Percentiles rank a stretch among this genome's conserved stretches.
Evolutionary conservation across 768 basidiomycete species (phyloP).

Genomic region (Termitomyces sp.): DNA sequence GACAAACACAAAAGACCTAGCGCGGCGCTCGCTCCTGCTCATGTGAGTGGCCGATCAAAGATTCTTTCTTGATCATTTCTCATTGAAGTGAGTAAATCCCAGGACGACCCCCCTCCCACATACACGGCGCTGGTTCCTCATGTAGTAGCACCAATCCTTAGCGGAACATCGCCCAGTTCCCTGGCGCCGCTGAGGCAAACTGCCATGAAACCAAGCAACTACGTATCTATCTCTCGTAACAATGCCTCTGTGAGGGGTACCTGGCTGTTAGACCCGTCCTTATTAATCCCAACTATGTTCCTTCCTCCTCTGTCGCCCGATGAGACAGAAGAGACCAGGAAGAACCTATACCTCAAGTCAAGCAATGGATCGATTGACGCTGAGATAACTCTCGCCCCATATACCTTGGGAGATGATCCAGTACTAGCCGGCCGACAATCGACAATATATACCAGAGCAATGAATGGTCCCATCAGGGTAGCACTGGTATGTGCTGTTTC

Average conservation of each 20-base stretch:
- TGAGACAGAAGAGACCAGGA: slow-evolving; percentile 32
- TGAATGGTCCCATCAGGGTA: slow-evolving; percentile 22
- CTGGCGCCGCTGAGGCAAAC: slow-evolving; percentile 3
- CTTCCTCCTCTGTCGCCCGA: slow-evolving; percentile 29
- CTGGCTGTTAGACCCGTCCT: slow-evolving; percentile 38
- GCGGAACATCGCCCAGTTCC: neutral
- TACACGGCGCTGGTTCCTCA: slow-evolving; percentile 10
- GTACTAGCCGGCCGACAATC: slow-evolving; percentile 9
- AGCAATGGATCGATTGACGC: slow-evolving; percentile 28
- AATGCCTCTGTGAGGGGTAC: slow-evolving; percentile 26
- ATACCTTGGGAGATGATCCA: neutral
- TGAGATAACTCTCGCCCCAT: slow-evolving; percentile 30
- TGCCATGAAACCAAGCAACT: slow-evolving; percentile 27
- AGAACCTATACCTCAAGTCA: slow-evolving; percentile 29
- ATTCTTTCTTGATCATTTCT: neutral
- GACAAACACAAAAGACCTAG: neutral
- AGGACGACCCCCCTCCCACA: slow-evolving; percentile 18
- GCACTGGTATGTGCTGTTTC: slow-evolving; percentile 15
- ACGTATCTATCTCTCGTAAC: slow-evolving; percentile 20
- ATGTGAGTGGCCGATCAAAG: slow-evolving; percentile 1
- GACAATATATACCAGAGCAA: slow-evolving; percentile 14
- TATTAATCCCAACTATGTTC: slow-evolving; percentile 30
- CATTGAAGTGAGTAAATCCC: neutral
- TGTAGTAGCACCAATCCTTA: neutral
- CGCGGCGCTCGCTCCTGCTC: neutral